These are phyloP conservation scores for Metschnikowia hibisci DNA, from an alignment of 805 yeast species.

Conservation along the genomic window DNA sequence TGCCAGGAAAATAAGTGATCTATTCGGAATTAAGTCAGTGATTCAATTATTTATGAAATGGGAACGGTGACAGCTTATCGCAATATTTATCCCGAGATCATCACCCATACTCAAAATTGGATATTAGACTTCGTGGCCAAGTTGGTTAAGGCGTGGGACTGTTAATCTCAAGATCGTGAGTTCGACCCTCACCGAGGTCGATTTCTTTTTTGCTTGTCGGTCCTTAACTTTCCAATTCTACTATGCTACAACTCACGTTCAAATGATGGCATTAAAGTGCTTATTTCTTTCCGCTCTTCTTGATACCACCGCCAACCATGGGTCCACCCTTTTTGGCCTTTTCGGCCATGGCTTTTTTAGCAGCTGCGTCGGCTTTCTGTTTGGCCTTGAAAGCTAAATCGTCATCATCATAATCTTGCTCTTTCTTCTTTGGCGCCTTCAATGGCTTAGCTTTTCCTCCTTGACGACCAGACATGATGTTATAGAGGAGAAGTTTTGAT, in stretches of 20 bases:
- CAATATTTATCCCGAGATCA: too few species aligned
- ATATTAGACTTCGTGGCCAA: conserved; percentile 21
- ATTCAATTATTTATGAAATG: too few species aligned
- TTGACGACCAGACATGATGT: conserved; percentile 86
- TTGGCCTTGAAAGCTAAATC: conserved; percentile 88
- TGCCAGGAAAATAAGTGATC: too few species aligned
- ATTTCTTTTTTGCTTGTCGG: conserved; percentile 3
- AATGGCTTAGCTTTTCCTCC: conserved; percentile 95
- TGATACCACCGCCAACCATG: conserved; percentile 89
- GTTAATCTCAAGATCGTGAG: conserved; percentile 23
- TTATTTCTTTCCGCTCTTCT: conserved; percentile 61
- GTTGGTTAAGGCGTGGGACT: conserved; percentile 23
- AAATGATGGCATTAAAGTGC: background rate
- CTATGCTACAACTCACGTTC: conserved; percentile 24
- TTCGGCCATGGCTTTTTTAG: conserved; percentile 84
- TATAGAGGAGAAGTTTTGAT: background rate
- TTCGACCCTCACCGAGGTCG: conserved; percentile 23
- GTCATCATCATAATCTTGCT: conserved; percentile 77
- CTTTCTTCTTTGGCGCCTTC: conserved; percentile 79
- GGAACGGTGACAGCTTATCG: too few species aligned
- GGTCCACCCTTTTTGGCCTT: conserved; percentile 91
- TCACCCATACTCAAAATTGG: too few species aligned
- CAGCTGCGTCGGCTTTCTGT: conserved; percentile 92
- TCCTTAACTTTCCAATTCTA: conserved; percentile 12
- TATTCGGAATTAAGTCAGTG: too few species aligned